phyloP scores from a whole-genome alignment of 805 yeast genomes.

The Nakazawaea peltata region DNA sequence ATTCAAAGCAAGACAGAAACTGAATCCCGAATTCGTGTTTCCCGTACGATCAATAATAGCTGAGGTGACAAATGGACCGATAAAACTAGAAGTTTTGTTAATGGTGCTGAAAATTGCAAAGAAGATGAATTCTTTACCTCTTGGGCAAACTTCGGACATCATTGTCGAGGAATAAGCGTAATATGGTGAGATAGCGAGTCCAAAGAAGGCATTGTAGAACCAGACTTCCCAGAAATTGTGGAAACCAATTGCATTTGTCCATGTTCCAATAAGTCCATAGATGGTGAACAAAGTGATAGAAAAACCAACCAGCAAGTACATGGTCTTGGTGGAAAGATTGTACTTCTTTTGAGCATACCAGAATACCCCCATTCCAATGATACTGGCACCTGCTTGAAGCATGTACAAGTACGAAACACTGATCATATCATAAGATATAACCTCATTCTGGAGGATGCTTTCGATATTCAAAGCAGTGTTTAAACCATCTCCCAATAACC shows the following conservation, averaged over 20 bases:
- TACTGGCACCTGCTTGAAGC: conserved; percentile 2
- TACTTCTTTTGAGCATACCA: not conserved
- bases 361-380: not conserved
- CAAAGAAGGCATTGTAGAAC: conserved; percentile 3
- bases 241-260: not conserved
- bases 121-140: conserved; percentile 8
- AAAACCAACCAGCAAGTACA: not conserved
- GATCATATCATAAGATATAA: conserved; percentile 6
- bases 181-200: conserved; percentile 5
- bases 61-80: conserved; percentile 6
- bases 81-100: conserved; percentile 8
- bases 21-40: conserved; percentile 4
- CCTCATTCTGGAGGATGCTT: conserved; percentile 7
- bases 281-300: not conserved
- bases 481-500: not conserved
- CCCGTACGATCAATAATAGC: conserved; percentile 5
- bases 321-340: not conserved
- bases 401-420: conserved; percentile 1
- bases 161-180: conserved; percentile 6
- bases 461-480: not conserved
- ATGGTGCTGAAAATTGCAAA: conserved; percentile 8
- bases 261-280: not conserved
- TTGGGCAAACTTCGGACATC: conserved; percentile 4
- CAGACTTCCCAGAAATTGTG: not conserved
- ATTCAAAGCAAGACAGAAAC: not conserved